Evolutionary conservation across 768 basidiomycete genomes (phyloP).

Genomic region (Obba rivulosa): DNA sequence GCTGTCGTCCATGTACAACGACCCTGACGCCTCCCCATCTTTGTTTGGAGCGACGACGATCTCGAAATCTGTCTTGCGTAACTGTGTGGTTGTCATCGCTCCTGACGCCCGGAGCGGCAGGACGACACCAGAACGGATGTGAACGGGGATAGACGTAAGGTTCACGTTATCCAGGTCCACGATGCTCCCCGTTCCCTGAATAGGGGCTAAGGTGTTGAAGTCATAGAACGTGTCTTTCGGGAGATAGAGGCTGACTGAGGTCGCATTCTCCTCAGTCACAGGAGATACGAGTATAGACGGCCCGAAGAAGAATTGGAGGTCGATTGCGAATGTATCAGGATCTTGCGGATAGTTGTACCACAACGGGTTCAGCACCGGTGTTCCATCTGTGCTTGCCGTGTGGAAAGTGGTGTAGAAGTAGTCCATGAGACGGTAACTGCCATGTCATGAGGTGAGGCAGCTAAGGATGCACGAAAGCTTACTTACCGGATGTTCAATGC

Average conservation of each 20-base stretch:
- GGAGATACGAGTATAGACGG: conserved; percentile 64
- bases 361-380: conserved; percentile 58
- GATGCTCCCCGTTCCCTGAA: conserved; percentile 42
- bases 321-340: conserved; percentile 49
- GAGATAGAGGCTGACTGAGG: conserved; percentile 55
- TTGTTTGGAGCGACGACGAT: conserved; percentile 53
- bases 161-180: conserved; percentile 42
- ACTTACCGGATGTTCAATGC: conserved; percentile 57
- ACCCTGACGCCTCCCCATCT: conserved; percentile 46
- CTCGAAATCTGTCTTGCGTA: conserved; percentile 54
- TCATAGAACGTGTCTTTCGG: conserved; percentile 65
- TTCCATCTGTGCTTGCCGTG: conserved; percentile 49
- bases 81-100: conserved; percentile 55
- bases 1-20: conserved; percentile 63
- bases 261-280: conserved; percentile 55
- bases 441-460: background rate
- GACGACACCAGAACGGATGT: conserved; percentile 55
- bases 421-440: conserved; percentile 61
- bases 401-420: conserved; percentile 73
- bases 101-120: conserved; percentile 50
- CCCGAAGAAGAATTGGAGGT: conserved; percentile 68
- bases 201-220: conserved; percentile 43
- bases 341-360: conserved; percentile 69
- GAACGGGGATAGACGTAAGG: conserved; percentile 55
- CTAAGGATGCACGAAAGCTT: background rate